Conservation (phyloP, 169 alveolate genomes). For the Cytauxzoon felis region DNA sequence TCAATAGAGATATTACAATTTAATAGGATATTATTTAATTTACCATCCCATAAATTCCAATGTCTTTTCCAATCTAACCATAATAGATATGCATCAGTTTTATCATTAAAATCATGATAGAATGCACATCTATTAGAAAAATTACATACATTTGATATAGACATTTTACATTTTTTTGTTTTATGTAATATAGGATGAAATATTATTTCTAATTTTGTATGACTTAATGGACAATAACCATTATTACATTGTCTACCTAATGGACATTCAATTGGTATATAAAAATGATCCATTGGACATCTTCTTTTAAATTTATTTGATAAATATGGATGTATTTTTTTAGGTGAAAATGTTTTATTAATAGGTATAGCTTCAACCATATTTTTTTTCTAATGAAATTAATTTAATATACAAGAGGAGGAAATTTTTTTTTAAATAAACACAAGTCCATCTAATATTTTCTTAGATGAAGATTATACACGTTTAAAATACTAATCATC, state of each 20-base stretch:
- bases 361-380: conserved; percentile 66
- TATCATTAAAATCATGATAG: conserved; percentile 63
- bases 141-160: conserved; percentile 57
- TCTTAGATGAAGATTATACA: no score
- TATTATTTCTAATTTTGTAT: conserved; percentile 76
- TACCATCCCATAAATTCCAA: conserved; percentile 67
- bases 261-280: conserved; percentile 81
- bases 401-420: no score
- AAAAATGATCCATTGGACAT: conserved; percentile 73
- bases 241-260: conserved; percentile 69
- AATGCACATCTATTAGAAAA: conserved; percentile 69
- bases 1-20: conserved; percentile 51
- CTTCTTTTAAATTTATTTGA: conserved; percentile 68
- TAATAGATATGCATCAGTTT: conserved; percentile 62
- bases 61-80: conserved; percentile 70
- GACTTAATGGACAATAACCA: conserved; percentile 79
- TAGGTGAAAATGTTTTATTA: conserved; percentile 57
- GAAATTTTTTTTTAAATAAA: no score
- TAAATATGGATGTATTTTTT: conserved; percentile 55
- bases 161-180: conserved; percentile 74
- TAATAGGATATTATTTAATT: conserved; percentile 38
- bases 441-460: no score
- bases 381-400: no score
- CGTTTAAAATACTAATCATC: no score
- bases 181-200: conserved; percentile 80